Percentiles rank a stretch among this genome's conserved stretches.
Conservation (phyloP, 1,284 basidiomycete species). For the Austroboletus novae-zelandiae region DNA sequence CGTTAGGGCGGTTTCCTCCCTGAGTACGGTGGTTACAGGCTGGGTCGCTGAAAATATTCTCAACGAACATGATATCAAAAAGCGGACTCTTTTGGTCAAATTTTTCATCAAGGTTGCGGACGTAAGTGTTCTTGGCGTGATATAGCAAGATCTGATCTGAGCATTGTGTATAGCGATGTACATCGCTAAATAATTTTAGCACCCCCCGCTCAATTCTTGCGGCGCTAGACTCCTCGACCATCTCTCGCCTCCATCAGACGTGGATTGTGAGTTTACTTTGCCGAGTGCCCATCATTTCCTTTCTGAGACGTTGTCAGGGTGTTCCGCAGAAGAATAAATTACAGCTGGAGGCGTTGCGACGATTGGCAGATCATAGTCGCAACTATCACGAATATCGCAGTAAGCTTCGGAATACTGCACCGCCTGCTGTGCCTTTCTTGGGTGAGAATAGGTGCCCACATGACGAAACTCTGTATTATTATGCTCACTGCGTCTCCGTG, state of each 20-base stretch:
- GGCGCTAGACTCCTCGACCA: slow-evolving; percentile 92
- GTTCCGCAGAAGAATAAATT: slow-evolving; percentile 82
- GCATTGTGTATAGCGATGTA: slow-evolving; percentile 67
- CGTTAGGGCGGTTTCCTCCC: slow-evolving; percentile 79
- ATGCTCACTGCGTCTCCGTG: slow-evolving; percentile 7
- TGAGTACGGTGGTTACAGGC: slow-evolving; percentile 91
- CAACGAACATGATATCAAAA: slow-evolving; percentile 87
- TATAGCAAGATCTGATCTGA: slow-evolving; percentile 24
- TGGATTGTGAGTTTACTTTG: slow-evolving; percentile 67
- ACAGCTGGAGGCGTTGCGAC: slow-evolving; percentile 79
- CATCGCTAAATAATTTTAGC: slow-evolving; percentile 85
- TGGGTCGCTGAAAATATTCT: slow-evolving; percentile 96
- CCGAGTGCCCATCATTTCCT: not conserved
- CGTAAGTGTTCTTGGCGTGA: slow-evolving; percentile 49
- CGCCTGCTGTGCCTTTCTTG: slow-evolving; percentile 90
- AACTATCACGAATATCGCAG: slow-evolving; percentile 94
- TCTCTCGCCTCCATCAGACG: slow-evolving; percentile 86
- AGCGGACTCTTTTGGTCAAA: slow-evolving; percentile 81
- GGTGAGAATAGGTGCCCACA: slow-evolving; percentile 45
- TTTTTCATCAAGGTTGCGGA: slow-evolving; percentile 97
- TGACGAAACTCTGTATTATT: not conserved
- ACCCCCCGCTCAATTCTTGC: slow-evolving; percentile 92
- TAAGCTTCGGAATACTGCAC: slow-evolving; percentile 75
- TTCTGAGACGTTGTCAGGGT: slow-evolving; percentile 49
- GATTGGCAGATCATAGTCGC: slow-evolving; percentile 84